phyloP scores from a whole-genome alignment of 176 grass and related monocot genomes.

The Aegilops longissima region DNA sequence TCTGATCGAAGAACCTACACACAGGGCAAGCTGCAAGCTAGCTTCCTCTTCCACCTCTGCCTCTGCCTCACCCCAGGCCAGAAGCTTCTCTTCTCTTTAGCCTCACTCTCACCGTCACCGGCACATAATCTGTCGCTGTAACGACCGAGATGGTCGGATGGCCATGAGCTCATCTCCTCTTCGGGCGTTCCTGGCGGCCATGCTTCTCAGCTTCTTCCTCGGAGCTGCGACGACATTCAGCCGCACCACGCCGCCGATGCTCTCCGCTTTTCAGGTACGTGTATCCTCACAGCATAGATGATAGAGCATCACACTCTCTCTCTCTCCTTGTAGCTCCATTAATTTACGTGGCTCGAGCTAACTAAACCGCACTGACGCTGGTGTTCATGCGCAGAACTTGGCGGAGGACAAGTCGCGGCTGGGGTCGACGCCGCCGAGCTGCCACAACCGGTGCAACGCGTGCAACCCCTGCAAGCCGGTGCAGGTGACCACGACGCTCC shows the following conservation, averaged over 20 bases:
- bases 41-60: slow-evolving; percentile 3
- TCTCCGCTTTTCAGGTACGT: slow-evolving; percentile 48
- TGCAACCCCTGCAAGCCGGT: slow-evolving; percentile 91
- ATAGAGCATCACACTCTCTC: no score
- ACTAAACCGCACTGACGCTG: no score
- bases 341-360: background rate
- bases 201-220: slow-evolving; percentile 50
- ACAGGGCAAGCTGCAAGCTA: background rate
- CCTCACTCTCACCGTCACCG: background rate
- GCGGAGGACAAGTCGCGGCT: slow-evolving; percentile 78
- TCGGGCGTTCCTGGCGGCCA: slow-evolving; percentile 28
- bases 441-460: slow-evolving; percentile 77
- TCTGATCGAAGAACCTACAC: background rate
- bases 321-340: background rate
- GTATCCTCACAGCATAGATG: no score
- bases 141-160: slow-evolving; percentile 52
- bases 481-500: slow-evolving; percentile 64
- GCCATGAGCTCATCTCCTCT: slow-evolving; percentile 54
- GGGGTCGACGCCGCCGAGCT: slow-evolving; percentile 91
- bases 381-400: slow-evolving; percentile 26
- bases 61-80: background rate
- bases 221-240: slow-evolving; percentile 24
- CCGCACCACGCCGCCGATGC: slow-evolving; percentile 29
- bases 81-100: slow-evolving; percentile 24
- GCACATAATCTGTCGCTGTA: background rate